These are phyloP conservation scores for Choanephora cucurbitarum DNA, from an alignment of 371 early-diverging fungal species.

Conservation along the genomic window DNA sequence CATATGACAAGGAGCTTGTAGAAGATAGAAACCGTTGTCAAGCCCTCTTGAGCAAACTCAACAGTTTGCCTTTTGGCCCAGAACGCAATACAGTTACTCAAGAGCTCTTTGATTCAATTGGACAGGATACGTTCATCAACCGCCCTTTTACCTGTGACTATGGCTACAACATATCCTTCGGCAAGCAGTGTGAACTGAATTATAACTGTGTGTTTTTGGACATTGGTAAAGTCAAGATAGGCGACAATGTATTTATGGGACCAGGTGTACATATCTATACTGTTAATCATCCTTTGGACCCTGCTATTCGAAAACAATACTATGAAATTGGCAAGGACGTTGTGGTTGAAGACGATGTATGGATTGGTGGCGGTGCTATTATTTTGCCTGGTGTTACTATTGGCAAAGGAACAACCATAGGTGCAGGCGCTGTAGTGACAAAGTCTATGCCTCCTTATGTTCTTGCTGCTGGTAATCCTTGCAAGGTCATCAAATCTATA, in stretches of 20 bases:
- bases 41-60: constrained; percentile 44
- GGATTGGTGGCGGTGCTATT: constrained; percentile 74
- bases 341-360: constrained; percentile 67
- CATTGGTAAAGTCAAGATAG: constrained; percentile 64
- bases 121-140: constrained; percentile 57
- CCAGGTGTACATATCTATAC: constrained; percentile 80
- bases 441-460: constrained; percentile 75
- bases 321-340: constrained; percentile 29
- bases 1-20: constrained; percentile 58
- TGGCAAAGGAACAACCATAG: constrained; percentile 67
- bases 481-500: constrained; percentile 54
- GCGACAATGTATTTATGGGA: constrained; percentile 68
- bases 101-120: constrained; percentile 57
- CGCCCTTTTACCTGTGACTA: constrained; percentile 72
- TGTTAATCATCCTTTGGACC: constrained; percentile 75
- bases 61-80: constrained; percentile 30
- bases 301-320: constrained; percentile 32
- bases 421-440: constrained; percentile 71
- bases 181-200: constrained; percentile 69
- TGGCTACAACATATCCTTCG: constrained; percentile 73
- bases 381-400: constrained; percentile 85
- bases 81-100: constrained; percentile 40
- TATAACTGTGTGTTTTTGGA: constrained; percentile 71
- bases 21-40: constrained; percentile 49
- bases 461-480: constrained; percentile 86